Conservation (phyloP, 1,284 basidiomycete species). For the Cutaneotrichosporon daszewskae region DNA sequence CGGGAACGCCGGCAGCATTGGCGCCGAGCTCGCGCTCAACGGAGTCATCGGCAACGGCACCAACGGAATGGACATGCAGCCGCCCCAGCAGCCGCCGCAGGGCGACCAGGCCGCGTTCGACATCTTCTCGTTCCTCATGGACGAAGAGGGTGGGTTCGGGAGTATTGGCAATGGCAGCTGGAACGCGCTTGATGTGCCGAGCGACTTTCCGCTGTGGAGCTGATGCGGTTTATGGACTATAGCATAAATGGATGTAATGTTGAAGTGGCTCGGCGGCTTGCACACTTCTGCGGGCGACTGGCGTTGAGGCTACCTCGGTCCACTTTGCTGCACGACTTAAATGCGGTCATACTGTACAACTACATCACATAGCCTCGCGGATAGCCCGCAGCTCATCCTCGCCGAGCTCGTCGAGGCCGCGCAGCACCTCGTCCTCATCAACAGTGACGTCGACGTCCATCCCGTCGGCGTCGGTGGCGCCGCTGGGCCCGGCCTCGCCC, state of each 20-base stretch:
- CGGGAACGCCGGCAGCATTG: conserved; percentile 6
- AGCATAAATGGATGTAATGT: not conserved
- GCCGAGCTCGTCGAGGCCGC: not conserved
- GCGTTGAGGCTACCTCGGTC: not conserved
- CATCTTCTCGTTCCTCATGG: conserved; percentile 44
- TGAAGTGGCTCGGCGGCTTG: not conserved
- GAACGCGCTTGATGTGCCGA: conserved; percentile 36
- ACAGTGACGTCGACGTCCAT: conserved; percentile 1
- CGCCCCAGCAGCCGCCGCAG: not conserved
- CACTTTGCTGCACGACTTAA: not conserved
- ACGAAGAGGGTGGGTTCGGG: conserved; percentile 37
- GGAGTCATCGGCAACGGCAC: conserved; percentile 1
- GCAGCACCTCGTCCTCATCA: not conserved
- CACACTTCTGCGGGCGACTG: not conserved
- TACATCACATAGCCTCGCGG: no score
- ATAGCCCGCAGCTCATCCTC: conserved; percentile 11
- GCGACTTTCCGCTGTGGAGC: conserved; percentile 41
- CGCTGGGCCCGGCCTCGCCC: not conserved
- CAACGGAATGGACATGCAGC: not conserved
- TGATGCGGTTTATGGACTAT: no score
- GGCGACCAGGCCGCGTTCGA: conserved; percentile 28
- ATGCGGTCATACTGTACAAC: no score
- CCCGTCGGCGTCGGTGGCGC: not conserved
- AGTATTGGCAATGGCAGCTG: conserved; percentile 21
- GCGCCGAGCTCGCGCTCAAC: conserved; percentile 11